Percentiles rank a stretch among this genome's conserved stretches.
Conservation (phyloP, 116 monocot genomes). For the Iris pallida region DNA sequence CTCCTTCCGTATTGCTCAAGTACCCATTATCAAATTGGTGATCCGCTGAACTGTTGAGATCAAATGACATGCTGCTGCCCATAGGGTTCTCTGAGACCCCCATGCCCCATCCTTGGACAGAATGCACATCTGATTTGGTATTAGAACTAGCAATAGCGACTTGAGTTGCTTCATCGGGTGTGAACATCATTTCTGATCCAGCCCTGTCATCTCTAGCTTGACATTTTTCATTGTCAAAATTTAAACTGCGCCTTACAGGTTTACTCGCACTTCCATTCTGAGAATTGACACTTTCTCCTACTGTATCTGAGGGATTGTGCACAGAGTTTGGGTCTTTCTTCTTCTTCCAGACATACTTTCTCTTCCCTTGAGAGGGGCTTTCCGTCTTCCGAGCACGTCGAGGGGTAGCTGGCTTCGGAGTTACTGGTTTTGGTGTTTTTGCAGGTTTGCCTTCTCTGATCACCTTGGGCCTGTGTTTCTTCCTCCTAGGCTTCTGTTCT, state of each 20-base stretch:
- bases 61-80: conserved; percentile 14
- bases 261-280: conserved; percentile 9
- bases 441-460: conserved; percentile 46
- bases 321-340: conserved; percentile 11
- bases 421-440: conserved; percentile 10
- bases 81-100: conserved; percentile 8
- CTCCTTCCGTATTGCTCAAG: conserved; percentile 19
- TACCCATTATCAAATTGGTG: conserved; percentile 12
- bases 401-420: conserved; percentile 41
- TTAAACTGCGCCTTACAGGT: conserved; percentile 38
- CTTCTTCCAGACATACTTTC: conserved; percentile 69
- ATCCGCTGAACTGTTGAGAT: conserved; percentile 25
- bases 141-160: neutral
- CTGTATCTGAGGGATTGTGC: conserved; percentile 4
- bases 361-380: conserved; percentile 34
- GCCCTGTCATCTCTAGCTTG: conserved; percentile 7
- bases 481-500: conserved; percentile 45
- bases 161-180: neutral
- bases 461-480: conserved; percentile 83
- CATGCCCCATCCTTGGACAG: conserved; percentile 7
- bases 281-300: conserved; percentile 10
- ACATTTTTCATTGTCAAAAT: conserved; percentile 36
- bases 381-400: conserved; percentile 18
- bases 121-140: conserved; percentile 4
- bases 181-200: neutral